Percentiles rank a stretch among this genome's conserved stretches.
Evolutionary conservation across 257 asterid genomes (phyloP).

Genomic region (Cinchona pubescens): DNA sequence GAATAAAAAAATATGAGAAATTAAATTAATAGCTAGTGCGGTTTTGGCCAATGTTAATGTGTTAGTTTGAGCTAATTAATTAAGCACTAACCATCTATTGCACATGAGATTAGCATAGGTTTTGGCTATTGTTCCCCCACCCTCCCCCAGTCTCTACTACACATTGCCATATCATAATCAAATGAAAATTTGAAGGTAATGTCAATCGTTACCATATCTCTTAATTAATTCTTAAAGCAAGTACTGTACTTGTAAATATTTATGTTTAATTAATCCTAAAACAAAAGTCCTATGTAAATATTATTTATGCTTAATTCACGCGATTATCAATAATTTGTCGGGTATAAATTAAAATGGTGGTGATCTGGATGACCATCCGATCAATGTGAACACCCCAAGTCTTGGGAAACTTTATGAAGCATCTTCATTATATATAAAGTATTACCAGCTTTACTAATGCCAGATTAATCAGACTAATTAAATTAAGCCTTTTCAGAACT

Average conservation of each 20-base stretch:
- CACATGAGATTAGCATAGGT: constrained; percentile 6
- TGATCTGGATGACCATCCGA: neutral
- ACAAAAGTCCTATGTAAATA: neutral
- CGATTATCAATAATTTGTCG: constrained; percentile 13
- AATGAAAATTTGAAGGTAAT: neutral
- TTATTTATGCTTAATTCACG: constrained; percentile 18
- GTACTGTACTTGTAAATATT: neutral
- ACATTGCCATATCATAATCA: neutral
- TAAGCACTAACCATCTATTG: neutral
- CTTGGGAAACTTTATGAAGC: constrained; percentile 12
- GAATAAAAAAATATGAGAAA: no score
- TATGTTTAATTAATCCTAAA: neutral
- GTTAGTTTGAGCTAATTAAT: neutral
- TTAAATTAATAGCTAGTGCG: neutral
- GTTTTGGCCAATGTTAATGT: neutral
- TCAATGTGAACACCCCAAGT: constrained; percentile 4
- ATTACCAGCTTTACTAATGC: neutral
- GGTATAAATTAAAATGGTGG: neutral
- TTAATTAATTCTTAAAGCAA: constrained; percentile 1
- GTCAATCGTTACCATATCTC: neutral
- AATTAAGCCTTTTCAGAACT: neutral
- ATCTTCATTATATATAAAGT: constrained; percentile 14
- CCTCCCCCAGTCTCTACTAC: neutral
- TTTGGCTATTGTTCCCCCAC: neutral
- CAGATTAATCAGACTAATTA: constrained; percentile 2